These are phyloP conservation scores for Sugiyamaella japonica DNA, from an alignment of 1,139 yeast species.

Conservation along the genomic window DNA sequence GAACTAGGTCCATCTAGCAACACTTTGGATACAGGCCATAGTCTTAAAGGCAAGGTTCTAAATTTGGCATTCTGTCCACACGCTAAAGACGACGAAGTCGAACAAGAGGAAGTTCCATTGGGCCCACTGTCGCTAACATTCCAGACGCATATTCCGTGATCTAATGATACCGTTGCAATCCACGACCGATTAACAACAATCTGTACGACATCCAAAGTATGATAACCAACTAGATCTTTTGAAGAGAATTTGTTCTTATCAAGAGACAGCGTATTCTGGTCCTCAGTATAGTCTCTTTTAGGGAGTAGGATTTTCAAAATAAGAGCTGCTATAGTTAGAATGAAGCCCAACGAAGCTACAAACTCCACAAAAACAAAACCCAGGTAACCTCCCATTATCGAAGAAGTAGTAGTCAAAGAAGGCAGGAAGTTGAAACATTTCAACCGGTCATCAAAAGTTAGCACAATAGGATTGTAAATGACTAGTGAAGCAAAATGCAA, in stretches of 20 bases:
- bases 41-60: slow-evolving; percentile 46
- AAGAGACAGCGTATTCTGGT: slow-evolving; percentile 11
- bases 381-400: slow-evolving; percentile 18
- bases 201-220: slow-evolving; percentile 61
- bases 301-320: slow-evolving; percentile 41
- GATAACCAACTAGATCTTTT: slow-evolving; percentile 59
- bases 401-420: slow-evolving; percentile 5
- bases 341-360: slow-evolving; percentile 45
- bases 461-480: slow-evolving; percentile 23
- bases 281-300: slow-evolving; percentile 13
- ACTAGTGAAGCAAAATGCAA: neutral
- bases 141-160: slow-evolving; percentile 72
- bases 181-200: slow-evolving; percentile 55
- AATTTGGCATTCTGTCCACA: slow-evolving; percentile 35
- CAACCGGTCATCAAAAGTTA: slow-evolving; percentile 4
- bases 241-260: slow-evolving; percentile 39
- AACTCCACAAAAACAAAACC: slow-evolving; percentile 40
- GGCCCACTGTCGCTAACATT: slow-evolving; percentile 71
- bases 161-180: slow-evolving; percentile 69
- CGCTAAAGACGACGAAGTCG: slow-evolving; percentile 37
- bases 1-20: slow-evolving; percentile 62
- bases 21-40: slow-evolving; percentile 70
- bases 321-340: slow-evolving; percentile 44
- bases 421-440: slow-evolving; percentile 9
- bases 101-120: neutral